A percentile compares a stretch with the other conserved stretches of the same genome.
These are phyloP conservation scores for Hymenoscyphus fructigenus DNA, from an alignment of 2,329 filamentous ascomycete species.

Conservation along the genomic window DNA sequence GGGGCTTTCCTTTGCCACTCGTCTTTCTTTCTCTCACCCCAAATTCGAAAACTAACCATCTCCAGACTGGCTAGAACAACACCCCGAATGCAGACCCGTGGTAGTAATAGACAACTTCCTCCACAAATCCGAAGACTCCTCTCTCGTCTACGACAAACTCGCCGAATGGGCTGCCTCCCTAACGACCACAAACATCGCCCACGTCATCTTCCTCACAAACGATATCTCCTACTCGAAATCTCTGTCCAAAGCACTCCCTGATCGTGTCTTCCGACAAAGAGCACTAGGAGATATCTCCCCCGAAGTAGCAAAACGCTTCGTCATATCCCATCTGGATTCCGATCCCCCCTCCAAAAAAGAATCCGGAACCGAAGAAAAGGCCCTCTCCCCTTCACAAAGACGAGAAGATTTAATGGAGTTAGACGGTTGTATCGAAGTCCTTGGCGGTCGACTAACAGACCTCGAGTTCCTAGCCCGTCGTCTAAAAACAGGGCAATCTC, in stretches of 20 bases:
- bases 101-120: slow-evolving; percentile 92
- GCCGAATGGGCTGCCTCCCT: slow-evolving; percentile 87
- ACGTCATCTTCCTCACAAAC: slow-evolving; percentile 91
- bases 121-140: slow-evolving; percentile 69
- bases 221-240: slow-evolving; percentile 88
- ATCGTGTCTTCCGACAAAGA: slow-evolving; percentile 85
- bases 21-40: too few relatives aligned
- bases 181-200: slow-evolving; percentile 84
- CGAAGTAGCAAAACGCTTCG: slow-evolving; percentile 83
- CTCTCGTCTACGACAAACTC: slow-evolving; percentile 71
- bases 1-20: too few relatives aligned
- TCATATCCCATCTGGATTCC: slow-evolving; percentile 73
- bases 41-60: neutral
- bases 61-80: slow-evolving; percentile 76
- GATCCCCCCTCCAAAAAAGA: slow-evolving; percentile 33
- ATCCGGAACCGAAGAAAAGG: slow-evolving; percentile 29
- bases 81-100: slow-evolving; percentile 79
- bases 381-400: slow-evolving; percentile 33
- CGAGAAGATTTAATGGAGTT: slow-evolving; percentile 63
- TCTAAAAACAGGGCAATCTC: slow-evolving; percentile 82
- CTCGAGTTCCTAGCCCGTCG: slow-evolving; percentile 91
- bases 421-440: slow-evolving; percentile 74
- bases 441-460: slow-evolving; percentile 92
- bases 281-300: slow-evolving; percentile 83
- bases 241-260: slow-evolving; percentile 81